Percentiles rank a stretch among this genome's conserved stretches.
Evolutionary conservation across 352 stramenopile genomes (phyloP).

Genomic region (Globisporangium abappressorium): DNA sequence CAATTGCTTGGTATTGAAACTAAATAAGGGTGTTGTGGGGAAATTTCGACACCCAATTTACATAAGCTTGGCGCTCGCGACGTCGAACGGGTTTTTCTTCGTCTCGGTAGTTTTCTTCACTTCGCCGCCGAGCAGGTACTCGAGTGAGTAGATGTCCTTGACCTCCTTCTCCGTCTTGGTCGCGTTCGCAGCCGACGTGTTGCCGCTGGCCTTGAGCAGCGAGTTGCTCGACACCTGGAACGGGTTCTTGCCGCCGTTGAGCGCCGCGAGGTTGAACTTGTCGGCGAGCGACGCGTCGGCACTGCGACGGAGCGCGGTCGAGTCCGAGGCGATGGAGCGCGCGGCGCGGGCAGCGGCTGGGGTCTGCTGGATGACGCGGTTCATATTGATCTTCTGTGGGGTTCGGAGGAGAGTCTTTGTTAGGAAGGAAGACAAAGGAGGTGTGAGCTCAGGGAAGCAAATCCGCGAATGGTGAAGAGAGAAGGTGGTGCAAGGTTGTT

Average conservation of each 20-base stretch:
- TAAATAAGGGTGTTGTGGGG: constrained; percentile 6
- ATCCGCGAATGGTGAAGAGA: constrained; percentile 7
- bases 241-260: constrained; percentile 69
- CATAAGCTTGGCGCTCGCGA: constrained; percentile 70
- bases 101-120: constrained; percentile 18
- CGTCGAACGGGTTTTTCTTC: constrained; percentile 53
- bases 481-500: not conserved
- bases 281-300: constrained; percentile 30
- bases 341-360: not conserved
- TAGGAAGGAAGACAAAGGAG: not conserved
- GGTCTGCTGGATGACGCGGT: constrained; percentile 16
- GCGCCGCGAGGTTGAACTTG: constrained; percentile 62
- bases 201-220: constrained; percentile 30
- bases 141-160: constrained; percentile 63
- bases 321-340: constrained; percentile 12
- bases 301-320: constrained; percentile 11
- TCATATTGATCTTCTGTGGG: constrained; percentile 5
- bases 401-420: not conserved
- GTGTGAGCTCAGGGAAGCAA: not conserved
- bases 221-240: constrained; percentile 62
- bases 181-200: constrained; percentile 14
- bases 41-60: constrained; percentile 12
- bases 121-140: constrained; percentile 52
- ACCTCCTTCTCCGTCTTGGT: constrained; percentile 31
- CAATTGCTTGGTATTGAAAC: not conserved